Conservation (phyloP, 768 basidiomycete genomes). For the Tricholoma bakamatsutake region DNA sequence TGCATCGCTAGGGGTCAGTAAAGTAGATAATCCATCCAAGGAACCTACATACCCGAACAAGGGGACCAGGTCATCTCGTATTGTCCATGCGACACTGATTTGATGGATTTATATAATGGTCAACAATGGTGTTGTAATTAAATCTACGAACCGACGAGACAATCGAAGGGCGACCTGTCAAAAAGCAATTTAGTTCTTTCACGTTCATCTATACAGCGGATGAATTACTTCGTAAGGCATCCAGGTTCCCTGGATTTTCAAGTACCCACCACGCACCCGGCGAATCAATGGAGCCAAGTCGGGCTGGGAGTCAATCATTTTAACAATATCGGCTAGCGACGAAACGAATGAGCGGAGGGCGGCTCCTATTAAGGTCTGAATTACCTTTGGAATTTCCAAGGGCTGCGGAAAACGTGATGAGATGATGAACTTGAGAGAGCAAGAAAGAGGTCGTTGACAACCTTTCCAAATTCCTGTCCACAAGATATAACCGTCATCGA, state of each 20-base stretch:
- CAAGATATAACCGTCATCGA: conserved; percentile 86
- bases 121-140: conserved; percentile 12
- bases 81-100: conserved; percentile 81
- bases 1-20: conserved; percentile 23
- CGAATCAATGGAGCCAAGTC: conserved; percentile 79
- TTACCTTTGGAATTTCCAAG: conserved; percentile 86
- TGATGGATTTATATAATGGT: conserved; percentile 3
- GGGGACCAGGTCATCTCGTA: conserved; percentile 81
- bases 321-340: conserved; percentile 77
- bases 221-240: conserved; percentile 79
- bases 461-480: conserved; percentile 97
- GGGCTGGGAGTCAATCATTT: conserved; percentile 89
- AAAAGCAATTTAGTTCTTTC: conserved; percentile 3
- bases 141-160: conserved; percentile 61
- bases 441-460: conserved; percentile 21
- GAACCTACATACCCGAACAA: conserved; percentile 64
- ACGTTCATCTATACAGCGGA: not conserved
- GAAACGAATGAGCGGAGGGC: conserved; percentile 12
- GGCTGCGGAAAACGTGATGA: conserved; percentile 36
- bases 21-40: not conserved
- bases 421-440: not conserved
- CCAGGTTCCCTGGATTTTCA: conserved; percentile 93
- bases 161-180: conserved; percentile 69
- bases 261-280: conserved; percentile 80
- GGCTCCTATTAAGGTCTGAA: conserved; percentile 2